These are phyloP conservation scores for Testicularia cyperi DNA, from an alignment of 1,284 basidiomycete genomes.

Conservation along the genomic window DNA sequence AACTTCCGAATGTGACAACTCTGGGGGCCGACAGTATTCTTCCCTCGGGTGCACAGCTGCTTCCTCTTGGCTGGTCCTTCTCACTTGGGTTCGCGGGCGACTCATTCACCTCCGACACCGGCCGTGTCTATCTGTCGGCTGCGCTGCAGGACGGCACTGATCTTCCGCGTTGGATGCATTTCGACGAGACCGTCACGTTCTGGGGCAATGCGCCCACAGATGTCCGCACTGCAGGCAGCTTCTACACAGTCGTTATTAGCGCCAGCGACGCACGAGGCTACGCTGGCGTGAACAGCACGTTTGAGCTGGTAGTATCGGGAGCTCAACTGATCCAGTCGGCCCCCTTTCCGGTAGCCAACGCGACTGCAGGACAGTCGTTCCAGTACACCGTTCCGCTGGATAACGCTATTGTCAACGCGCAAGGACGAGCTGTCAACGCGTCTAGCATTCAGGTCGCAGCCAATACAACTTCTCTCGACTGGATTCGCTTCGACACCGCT, in stretches of 20 bases:
- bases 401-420: conserved; percentile 12
- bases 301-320: conserved; percentile 44
- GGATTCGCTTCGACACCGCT: conserved; percentile 69
- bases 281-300: conserved; percentile 42
- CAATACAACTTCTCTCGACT: conserved; percentile 64
- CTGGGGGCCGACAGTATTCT: conserved; percentile 46
- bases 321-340: conserved; percentile 27
- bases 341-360: conserved; percentile 63
- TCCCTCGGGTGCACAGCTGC: conserved; percentile 65
- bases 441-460: conserved; percentile 13
- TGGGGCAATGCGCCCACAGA: conserved; percentile 72
- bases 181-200: conserved; percentile 72
- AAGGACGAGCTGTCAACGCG: conserved; percentile 6
- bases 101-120: conserved; percentile 65
- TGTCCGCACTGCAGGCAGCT: conserved; percentile 40
- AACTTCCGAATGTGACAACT: conserved; percentile 46
- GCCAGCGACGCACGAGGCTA: conserved; percentile 48
- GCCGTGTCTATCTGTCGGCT: conserved; percentile 70
- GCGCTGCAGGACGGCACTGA: conserved; percentile 69
- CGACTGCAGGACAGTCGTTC: conserved; percentile 64
- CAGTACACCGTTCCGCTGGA: conserved; percentile 44
- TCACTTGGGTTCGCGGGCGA: conserved; percentile 77
- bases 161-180: conserved; percentile 76
- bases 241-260: conserved; percentile 46
- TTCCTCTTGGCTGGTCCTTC: conserved; percentile 84